Evolutionary conservation across 257 asterid species (phyloP), one percentile per base, ranked within the genome.

Genomic region (Lavandula angustifolia): DNA sequence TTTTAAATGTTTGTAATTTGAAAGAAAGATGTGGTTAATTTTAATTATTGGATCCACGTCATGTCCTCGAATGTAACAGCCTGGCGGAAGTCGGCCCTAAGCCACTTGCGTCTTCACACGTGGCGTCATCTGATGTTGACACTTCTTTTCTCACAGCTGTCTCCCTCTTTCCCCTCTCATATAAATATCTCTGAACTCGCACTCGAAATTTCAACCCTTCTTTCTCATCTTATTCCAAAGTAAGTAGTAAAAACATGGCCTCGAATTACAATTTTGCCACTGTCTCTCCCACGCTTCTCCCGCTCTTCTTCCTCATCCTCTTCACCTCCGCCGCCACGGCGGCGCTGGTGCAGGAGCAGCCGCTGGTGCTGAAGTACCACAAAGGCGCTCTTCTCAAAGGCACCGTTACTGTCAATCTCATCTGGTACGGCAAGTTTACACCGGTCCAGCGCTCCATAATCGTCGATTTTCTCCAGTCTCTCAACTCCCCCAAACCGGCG

Each of bases 381-480:
- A 78, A 81, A 72, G 94, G 94, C 12, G 71, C 75, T 47, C 67
- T 86, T 18, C 73, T 86, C 0, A 86, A 84, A 68, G 91, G 94
- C 31, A 55, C 83, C 46, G 67, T 86, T 35, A 79, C 82, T 64
- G 78, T 86, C 1, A 81, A 84, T 51, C 78, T 86, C 66, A 74
- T 84, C 53, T 86, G 94, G 94, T 86, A 86, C 74, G 94, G 94
- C 0, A 71, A 81, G 22, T 86, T 86, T 62, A 73, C 91, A 7
- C 84, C 94, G 6, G 38, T 34, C 27, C 91, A 86, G 8, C 85
- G 88, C 69, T 69, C 94, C 37, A 72, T 84, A 6, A 67, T 86
- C 78, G 83, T 81, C 14, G 94, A 86, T 72, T 86, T 86, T 62
- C 71, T 86, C 13, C 86, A 80, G 16, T 86, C 95, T 3, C 64